Conservation (phyloP, 192 early-diverging fungal genomes). For the Mortierella alpina region DNA sequence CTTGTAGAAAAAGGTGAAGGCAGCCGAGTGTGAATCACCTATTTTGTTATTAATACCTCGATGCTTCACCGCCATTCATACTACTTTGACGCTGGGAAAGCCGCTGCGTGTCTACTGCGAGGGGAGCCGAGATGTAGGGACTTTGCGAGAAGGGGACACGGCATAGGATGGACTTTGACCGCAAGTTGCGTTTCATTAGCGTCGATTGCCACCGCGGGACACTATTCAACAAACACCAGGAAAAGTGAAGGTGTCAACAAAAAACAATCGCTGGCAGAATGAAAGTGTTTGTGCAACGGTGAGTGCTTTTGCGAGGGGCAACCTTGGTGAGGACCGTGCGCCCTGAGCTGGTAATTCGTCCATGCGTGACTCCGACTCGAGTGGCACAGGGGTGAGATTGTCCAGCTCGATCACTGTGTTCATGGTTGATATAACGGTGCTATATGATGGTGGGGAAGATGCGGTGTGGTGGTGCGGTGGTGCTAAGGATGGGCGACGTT, state of each 20-base stretch:
- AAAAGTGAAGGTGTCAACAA: not conserved
- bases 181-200: not conserved
- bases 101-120: not conserved
- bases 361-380: not conserved
- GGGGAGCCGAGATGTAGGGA: conserved; percentile 4
- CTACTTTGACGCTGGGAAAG: too few species aligned
- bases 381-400: conserved; percentile 1
- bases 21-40: too few species aligned
- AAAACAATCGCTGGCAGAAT: not conserved
- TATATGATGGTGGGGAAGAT: not conserved
- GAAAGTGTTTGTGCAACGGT: too few species aligned
- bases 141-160: conserved; percentile 40
- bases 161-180: conserved; percentile 12
- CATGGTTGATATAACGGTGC: not conserved
- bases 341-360: too few species aligned
- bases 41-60: too few species aligned
- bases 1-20: too few species aligned
- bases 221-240: not conserved
- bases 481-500: not conserved
- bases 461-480: not conserved
- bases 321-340: not conserved
- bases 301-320: too few species aligned
- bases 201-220: not conserved
- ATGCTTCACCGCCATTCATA: too few species aligned
- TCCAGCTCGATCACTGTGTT: not conserved